phyloP scores from a whole-genome alignment of 192 early-diverging fungal genomes.

The Coemansia sp. region DNA sequence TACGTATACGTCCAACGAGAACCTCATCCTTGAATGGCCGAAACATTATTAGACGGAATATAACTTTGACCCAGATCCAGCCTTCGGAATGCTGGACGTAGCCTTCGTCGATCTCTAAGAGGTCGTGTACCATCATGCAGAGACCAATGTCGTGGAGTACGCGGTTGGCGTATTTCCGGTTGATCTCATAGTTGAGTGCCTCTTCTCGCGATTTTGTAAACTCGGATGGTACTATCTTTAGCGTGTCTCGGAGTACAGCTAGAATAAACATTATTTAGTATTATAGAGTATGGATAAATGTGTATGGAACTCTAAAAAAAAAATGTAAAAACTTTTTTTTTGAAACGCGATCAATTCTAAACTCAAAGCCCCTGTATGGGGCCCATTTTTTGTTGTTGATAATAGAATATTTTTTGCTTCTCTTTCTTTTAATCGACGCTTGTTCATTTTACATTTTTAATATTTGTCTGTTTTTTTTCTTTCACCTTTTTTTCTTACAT shows the following conservation, averaged over 20 bases:
- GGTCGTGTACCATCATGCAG: slow-evolving; percentile 83
- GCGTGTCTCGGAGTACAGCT: slow-evolving; percentile 79
- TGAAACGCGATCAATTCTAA: background rate
- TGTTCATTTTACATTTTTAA: background rate
- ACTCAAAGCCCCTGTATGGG: background rate
- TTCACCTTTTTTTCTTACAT: background rate
- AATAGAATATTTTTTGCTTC: background rate
- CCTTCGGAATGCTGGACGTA: slow-evolving; percentile 84
- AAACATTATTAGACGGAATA: slow-evolving; percentile 88
- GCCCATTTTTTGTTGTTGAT: background rate
- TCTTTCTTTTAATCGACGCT: too few relatives aligned
- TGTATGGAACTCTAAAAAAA: background rate
- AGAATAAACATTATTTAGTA: slow-evolving; percentile 80
- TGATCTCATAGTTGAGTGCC: slow-evolving; percentile 87
- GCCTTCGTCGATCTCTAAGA: slow-evolving; percentile 82
- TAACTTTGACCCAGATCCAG: slow-evolving; percentile 75
- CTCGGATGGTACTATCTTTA: slow-evolving; percentile 81
- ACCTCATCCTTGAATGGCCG: slow-evolving; percentile 91
- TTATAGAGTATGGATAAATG: background rate
- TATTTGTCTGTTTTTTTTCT: background rate
- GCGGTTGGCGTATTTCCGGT: slow-evolving; percentile 92
- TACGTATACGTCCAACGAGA: slow-evolving; percentile 77
- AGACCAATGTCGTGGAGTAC: slow-evolving; percentile 86
- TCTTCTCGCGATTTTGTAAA: slow-evolving; percentile 75
- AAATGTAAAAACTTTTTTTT: background rate